These are phyloP conservation scores for Gracilaria domingensis DNA, from an alignment of 23 red algal species.

Conservation along the genomic window DNA sequence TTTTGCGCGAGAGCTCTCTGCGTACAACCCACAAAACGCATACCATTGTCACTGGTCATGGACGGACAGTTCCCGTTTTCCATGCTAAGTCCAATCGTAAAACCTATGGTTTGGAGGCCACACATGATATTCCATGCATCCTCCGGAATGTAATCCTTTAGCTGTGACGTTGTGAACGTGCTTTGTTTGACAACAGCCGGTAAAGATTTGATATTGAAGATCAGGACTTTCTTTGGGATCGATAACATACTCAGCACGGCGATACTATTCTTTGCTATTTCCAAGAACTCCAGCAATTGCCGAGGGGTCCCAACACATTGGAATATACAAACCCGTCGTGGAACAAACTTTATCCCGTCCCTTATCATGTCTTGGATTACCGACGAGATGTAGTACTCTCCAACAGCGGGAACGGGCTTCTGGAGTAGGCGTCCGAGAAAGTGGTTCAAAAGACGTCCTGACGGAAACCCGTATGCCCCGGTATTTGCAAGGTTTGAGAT, in stretches of 20 bases:
- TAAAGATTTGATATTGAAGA: constrained; percentile 1
- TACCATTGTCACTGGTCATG: neutral
- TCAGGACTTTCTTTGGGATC: constrained; percentile 23
- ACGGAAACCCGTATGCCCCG: constrained; percentile 59
- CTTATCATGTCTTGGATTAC: constrained; percentile 53
- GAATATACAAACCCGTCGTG: constrained; percentile 17
- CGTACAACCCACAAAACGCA: neutral
- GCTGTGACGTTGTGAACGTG: neutral
- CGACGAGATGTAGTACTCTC: constrained; percentile 55
- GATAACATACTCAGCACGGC: constrained; percentile 18
- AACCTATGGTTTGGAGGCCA: constrained; percentile 6
- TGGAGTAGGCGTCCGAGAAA: constrained; percentile 12
- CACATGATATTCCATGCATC: constrained; percentile 1
- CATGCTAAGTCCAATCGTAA: constrained; percentile 14
- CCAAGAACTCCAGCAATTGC: constrained; percentile 41
- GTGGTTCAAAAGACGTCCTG: neutral
- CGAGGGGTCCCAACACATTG: constrained; percentile 59
- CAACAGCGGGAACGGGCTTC: constrained; percentile 8
- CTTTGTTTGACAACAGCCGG: neutral
- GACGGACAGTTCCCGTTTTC: constrained; percentile 11
- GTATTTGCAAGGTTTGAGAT: constrained; percentile 63
- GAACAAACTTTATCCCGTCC: constrained; percentile 51
- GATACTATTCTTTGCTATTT: constrained; percentile 25
- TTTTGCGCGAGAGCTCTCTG: constrained; percentile 2
- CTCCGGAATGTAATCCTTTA: neutral